Percentiles rank a stretch among this genome's conserved stretches.
These are phyloP conservation scores for Wakefieldia striispora DNA, from an alignment of 768 basidiomycete species.

Conservation along the genomic window DNA sequence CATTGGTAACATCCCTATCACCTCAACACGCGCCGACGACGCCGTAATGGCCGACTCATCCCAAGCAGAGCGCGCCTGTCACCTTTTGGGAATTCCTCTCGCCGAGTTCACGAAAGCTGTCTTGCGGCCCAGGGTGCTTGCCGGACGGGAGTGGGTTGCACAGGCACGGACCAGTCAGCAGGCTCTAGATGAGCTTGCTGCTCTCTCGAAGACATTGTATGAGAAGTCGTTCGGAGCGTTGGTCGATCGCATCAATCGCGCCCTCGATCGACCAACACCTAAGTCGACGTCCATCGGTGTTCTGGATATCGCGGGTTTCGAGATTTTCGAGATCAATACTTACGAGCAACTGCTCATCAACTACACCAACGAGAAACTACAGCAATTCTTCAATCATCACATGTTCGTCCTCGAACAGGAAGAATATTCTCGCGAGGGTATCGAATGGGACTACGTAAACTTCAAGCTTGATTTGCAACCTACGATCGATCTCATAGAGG, in stretches of 20 bases:
- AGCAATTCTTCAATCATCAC: constrained; percentile 98
- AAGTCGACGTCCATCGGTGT: constrained; percentile 97
- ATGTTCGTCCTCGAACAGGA: constrained; percentile 99
- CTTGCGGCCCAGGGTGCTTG: constrained; percentile 84
- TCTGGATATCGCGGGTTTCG: constrained; percentile 98
- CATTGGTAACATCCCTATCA: constrained; percentile 88
- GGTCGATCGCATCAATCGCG: constrained; percentile 93
- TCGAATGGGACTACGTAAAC: constrained; percentile 98
- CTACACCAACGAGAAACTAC: constrained; percentile 97
- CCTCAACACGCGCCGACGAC: constrained; percentile 75
- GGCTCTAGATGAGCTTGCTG: constrained; percentile 86
- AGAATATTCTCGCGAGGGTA: constrained; percentile 93
- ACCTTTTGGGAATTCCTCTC: constrained; percentile 85
- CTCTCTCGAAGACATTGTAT: constrained; percentile 93
- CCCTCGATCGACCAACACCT: constrained; percentile 88
- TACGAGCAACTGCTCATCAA: constrained; percentile 99
- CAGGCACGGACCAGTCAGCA: constrained; percentile 91
- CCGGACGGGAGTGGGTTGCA: constrained; percentile 95
- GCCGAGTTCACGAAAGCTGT: constrained; percentile 88
- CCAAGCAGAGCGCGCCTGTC: constrained; percentile 87
- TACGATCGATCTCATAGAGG: constrained; percentile 97
- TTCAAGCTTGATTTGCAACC: constrained; percentile 97
- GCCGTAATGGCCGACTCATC: constrained; percentile 75
- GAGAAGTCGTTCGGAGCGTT: constrained; percentile 94
- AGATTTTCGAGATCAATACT: constrained; percentile 91